Evolutionary conservation across 2,329 filamentous ascomycete species (phyloP), one percentile per base, ranked within the genome.

Genomic region (Fusarium chaquense): DNA sequence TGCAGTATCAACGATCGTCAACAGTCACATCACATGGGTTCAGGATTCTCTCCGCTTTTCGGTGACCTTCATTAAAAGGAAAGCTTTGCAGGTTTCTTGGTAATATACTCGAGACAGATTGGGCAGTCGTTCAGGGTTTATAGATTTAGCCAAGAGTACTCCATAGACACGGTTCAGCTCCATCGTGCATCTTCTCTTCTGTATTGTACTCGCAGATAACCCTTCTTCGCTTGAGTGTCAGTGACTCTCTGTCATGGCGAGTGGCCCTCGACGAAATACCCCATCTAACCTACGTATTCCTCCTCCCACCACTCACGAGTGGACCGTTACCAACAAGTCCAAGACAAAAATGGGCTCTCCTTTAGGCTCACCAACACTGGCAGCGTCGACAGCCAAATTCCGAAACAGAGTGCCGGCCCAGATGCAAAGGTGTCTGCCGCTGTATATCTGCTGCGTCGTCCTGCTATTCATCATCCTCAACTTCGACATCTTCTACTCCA

Each of bases 391-490:
- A 4, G 77, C 79, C 51, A 79, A 78, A 67, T 73, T 76, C 41
- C 68, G 74, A 55, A 75, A 75, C 50, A 68, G 76, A 40, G 73
- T 86, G 38, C 84, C 84, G 3, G 83, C 82, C 22, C 84, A 85
- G 62, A 77, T 87, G 62, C 80, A 83, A 54, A 80, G 85, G 63
- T 79, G 80, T 38, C 74, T 87, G 16, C 81, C 83, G 4, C 76
- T 85, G 20, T 85, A 84, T 69, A 65, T 85, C 24, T 79, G 76
- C 32, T 81, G 80, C 60, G 69, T 86, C 10, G 73, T 82, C 45
- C 58, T 86, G 20, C 64, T 87, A 40, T 69, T 86, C 41, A 76
- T 87, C 63, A 71, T 86, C 50, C 78, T 84, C 54, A 85, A 84
- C 68, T 76, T 81, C 38, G 82, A 83, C 65, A 62, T 82, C 50